A percentile compares a stretch with the other conserved stretches of the same genome.
phyloP scores from a whole-genome alignment of 192 early-diverging fungal species.

The Phycomyces blakesleeanus region DNA sequence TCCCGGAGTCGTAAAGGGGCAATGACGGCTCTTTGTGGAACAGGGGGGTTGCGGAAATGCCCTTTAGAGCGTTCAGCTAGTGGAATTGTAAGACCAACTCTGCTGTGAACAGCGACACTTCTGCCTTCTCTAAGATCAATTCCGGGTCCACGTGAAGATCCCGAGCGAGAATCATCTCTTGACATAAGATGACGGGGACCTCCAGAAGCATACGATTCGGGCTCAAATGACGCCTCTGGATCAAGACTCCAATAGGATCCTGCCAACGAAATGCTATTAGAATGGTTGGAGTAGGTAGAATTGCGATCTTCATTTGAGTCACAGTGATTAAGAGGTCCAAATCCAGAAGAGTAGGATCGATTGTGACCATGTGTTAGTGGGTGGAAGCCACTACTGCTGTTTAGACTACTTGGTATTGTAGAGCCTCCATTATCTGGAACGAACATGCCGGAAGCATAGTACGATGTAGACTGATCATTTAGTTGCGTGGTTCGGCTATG shows the following conservation, averaged over 20 bases:
- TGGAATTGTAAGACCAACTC: slow-evolving; percentile 11
- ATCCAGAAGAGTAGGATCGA: slow-evolving; percentile 9
- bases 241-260: slow-evolving; percentile 15
- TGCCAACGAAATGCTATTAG: slow-evolving; percentile 12
- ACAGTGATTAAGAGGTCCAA: neutral
- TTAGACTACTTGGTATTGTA: slow-evolving; percentile 14
- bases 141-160: slow-evolving; percentile 8
- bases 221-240: slow-evolving; percentile 11
- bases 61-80: neutral
- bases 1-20: neutral
- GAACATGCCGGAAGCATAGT: neutral
- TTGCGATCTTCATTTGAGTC: slow-evolving; percentile 12
- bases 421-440: neutral
- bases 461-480: neutral
- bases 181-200: slow-evolving; percentile 3
- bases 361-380: neutral
- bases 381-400: slow-evolving; percentile 13
- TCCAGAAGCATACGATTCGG: slow-evolving; percentile 7
- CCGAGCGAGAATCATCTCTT: slow-evolving; percentile 3
- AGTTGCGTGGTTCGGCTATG: slow-evolving; percentile 4
- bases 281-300: slow-evolving; percentile 13
- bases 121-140: slow-evolving; percentile 14
- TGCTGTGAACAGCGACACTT: slow-evolving; percentile 14
- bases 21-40: neutral
- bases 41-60: neutral